Evolutionary conservation across 2,329 filamentous ascomycete species (phyloP), one percentile per base, ranked within the genome.

Genomic region (Xylaria digitata): DNA sequence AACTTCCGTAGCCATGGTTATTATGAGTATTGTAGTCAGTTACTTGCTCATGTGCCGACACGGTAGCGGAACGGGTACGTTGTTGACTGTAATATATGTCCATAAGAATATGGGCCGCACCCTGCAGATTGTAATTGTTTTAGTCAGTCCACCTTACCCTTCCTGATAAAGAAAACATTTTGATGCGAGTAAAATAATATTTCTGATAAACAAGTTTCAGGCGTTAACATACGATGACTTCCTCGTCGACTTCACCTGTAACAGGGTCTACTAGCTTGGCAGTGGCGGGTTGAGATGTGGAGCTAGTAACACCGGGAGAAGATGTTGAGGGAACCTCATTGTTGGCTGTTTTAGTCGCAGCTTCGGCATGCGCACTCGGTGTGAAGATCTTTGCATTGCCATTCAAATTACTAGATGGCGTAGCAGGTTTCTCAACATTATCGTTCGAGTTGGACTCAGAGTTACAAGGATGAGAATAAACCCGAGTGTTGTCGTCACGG

Each of bases 51-150:
- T 46, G 52, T 6, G 19, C n/a, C 0, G 50, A 26, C 15, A 40
- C 15, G 9, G 40, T 63, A 23, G 60, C 40, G 13, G 59, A 54
- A n/a, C 48, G 64, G 2, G 42, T 32, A 6, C 61, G 61, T 40
- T 48, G 53, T 15, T 62, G 32, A 6, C 8, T 43, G 3, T 32
- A 21, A 13, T 59, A 59, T 30, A 49, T 7, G 3, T 32, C 21
- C 46, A 53, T 46, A 3, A 58, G 61, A 15, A 37, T 11, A 7
- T 19, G n/a, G 11, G 55, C 21, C 5, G 26, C 30, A 21, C 17
- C 30, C 40, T 59, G 23, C 9, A 7, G 3, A 42, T 54, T 46
- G 5, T 30, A 26, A 32, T 19, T 11, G 8, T 1, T 32, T 58
- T 37, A 46, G 45, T 55, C 1, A 6, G 19, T 42, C 21, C 23